Evolutionary conservation across 805 yeast genomes (phyloP).

Genomic region (Metschnikowia arizonensis): DNA sequence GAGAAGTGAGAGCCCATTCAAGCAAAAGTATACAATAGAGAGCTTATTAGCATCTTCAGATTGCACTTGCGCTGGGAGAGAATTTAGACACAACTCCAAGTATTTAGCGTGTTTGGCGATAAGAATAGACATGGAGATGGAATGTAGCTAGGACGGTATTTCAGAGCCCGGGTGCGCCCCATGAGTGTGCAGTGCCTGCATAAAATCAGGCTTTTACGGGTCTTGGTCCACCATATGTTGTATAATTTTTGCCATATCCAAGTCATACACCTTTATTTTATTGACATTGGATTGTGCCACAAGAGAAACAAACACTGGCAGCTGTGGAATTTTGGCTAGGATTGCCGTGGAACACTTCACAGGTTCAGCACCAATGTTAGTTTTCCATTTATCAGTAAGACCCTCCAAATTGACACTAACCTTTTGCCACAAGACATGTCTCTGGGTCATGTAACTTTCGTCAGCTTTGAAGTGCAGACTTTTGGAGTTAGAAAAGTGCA

Average conservation of each 20-base stretch:
- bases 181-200: background rate
- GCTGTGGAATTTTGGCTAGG: background rate
- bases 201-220: background rate
- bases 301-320: slow-evolving; percentile 1
- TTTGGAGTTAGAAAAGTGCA: background rate
- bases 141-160: background rate
- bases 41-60: slow-evolving; percentile 65
- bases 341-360: background rate
- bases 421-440: background rate
- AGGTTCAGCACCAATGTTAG: background rate
- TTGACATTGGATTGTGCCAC: slow-evolving; percentile 6
- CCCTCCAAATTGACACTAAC: background rate
- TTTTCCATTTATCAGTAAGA: background rate
- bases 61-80: slow-evolving; percentile 55
- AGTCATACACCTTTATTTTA: background rate
- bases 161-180: background rate
- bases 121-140: slow-evolving; percentile 13
- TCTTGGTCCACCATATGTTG: slow-evolving; percentile 3
- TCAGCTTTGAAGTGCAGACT: too few species aligned
- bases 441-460: background rate
- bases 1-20: slow-evolving; percentile 56
- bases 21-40: slow-evolving; percentile 65
- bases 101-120: slow-evolving; percentile 38
- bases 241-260: slow-evolving; percentile 7
- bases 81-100: slow-evolving; percentile 47